Evolutionary conservation across 768 basidiomycete species (phyloP).

Genomic region (Leccinum longicurvipes): DNA sequence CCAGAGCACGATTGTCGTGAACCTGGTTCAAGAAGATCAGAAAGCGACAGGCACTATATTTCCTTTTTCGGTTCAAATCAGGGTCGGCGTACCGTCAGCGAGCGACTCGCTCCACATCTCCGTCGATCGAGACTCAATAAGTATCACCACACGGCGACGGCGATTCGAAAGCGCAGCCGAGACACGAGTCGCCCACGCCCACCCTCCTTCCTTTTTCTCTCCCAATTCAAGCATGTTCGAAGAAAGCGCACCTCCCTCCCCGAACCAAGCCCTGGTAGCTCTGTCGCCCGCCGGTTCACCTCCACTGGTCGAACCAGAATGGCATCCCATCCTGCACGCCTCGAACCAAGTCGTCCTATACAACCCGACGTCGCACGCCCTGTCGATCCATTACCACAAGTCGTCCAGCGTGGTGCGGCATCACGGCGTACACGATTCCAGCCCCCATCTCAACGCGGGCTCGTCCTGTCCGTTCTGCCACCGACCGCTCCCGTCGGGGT

Average conservation of each 20-base stretch:
- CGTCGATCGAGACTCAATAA: too few species aligned
- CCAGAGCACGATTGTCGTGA: too few species aligned
- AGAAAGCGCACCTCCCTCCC: conserved; percentile 32
- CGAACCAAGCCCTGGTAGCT: conserved; percentile 29
- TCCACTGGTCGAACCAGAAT: conserved; percentile 34
- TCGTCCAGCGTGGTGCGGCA: conserved; percentile 21
- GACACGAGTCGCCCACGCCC: not conserved
- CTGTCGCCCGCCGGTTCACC: conserved; percentile 10
- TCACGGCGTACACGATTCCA: not conserved
- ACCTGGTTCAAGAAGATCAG: too few species aligned
- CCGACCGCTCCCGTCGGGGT: conserved; percentile 49
- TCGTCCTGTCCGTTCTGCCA: conserved; percentile 73
- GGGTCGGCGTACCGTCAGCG: too few species aligned
- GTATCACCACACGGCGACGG: too few species aligned
- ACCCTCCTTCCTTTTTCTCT: not conserved
- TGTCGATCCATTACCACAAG: conserved; percentile 52
- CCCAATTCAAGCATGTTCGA: conserved; percentile 14
- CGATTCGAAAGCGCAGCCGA: not conserved
- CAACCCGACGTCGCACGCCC: conserved; percentile 80
- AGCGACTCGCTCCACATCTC: too few species aligned
- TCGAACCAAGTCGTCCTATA: conserved; percentile 87
- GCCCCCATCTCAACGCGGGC: conserved; percentile 20
- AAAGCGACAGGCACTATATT: too few species aligned
- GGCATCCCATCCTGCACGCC: conserved; percentile 80
- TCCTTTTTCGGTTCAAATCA: not conserved